Conservation (phyloP, 2,329 filamentous ascomycete species). For the Fusarium xyrophilum region DNA sequence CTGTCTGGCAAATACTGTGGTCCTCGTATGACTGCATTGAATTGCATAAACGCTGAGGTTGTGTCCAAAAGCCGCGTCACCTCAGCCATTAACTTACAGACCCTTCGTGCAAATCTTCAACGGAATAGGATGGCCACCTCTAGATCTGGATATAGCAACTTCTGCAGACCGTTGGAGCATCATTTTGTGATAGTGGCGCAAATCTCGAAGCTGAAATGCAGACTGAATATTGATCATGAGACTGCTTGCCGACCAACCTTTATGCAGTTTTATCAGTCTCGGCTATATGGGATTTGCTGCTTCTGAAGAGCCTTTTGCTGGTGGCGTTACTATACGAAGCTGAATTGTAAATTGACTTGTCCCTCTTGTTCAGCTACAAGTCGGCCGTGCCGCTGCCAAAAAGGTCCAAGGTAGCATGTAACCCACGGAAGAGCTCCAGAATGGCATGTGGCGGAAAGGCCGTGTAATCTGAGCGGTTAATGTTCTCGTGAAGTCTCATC, state of each 20-base stretch:
- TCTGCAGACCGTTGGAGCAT: not conserved
- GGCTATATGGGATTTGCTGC: not conserved
- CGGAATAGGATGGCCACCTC: accelerated
- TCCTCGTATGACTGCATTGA: not conserved
- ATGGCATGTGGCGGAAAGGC: not conserved
- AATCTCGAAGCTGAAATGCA: not conserved
- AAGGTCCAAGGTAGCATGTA: not conserved
- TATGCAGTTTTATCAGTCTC: not conserved
- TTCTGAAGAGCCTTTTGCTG: too few species aligned
- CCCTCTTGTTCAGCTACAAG: not conserved
- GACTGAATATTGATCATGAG: not conserved
- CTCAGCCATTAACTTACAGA: not conserved
- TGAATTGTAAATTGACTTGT: not conserved
- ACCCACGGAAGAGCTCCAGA: accelerated
- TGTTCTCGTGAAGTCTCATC: not conserved
- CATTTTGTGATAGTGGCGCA: not conserved
- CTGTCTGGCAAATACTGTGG: not conserved
- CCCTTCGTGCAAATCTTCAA: accelerated
- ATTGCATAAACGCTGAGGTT: not conserved
- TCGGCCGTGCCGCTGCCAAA: not conserved
- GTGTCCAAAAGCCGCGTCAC: not conserved
- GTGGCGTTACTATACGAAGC: not conserved
- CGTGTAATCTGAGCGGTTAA: not conserved
- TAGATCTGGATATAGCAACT: too few species aligned
- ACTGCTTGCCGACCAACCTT: not conserved